These are phyloP conservation scores for Cucumis sativus DNA, from an alignment of 306 rosid species.

Conservation along the genomic window DNA sequence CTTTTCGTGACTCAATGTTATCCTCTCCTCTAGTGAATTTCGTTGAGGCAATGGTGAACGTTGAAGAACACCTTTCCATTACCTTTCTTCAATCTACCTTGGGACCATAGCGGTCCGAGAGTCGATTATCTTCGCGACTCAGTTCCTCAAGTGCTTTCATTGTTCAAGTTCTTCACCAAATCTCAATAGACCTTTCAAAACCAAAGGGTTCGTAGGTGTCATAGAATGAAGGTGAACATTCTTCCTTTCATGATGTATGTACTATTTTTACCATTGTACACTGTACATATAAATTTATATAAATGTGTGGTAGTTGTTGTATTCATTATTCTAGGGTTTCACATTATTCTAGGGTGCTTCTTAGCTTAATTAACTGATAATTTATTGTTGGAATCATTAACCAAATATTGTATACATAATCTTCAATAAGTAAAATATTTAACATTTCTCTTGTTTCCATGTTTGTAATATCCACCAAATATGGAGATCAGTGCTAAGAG, in stretches of 20 bases:
- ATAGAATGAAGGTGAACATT: slow-evolving; percentile 38
- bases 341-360: not conserved
- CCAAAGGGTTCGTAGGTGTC: slow-evolving; percentile 19
- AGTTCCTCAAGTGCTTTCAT: not conserved
- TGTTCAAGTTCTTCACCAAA: slow-evolving; percentile 16
- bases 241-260: not conserved
- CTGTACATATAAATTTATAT: not conserved
- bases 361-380: not conserved
- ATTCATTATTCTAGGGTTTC: not conserved
- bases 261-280: not conserved
- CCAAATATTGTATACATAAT: not conserved
- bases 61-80: no score
- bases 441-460: not conserved
- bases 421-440: not conserved
- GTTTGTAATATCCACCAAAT: not conserved
- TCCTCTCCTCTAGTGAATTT: no score
- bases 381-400: not conserved
- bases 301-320: not conserved
- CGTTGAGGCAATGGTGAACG: no score
- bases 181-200: not conserved
- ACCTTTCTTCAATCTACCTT: no score
- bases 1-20: no score
- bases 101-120: no score
- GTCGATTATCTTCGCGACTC: no score
- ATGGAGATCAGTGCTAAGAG: not conserved